Base-by-base conservation (phyloP, 768 basidiomycete species). In the Rhizopogon salebrosus region DNA sequence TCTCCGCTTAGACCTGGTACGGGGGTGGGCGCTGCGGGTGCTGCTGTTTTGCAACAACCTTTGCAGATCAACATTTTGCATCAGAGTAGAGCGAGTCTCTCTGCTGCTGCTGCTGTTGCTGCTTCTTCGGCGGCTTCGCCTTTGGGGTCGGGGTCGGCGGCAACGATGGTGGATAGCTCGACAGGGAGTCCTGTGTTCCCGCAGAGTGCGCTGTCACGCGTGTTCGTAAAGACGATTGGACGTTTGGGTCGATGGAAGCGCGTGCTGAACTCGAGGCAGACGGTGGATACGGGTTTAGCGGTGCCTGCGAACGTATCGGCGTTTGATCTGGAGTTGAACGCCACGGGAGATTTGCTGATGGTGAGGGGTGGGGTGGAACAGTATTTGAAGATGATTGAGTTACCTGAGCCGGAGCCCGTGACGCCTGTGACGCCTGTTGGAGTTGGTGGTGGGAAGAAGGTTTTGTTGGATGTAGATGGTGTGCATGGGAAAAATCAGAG, bases 181-280 rank as follows among this genome's bases (percentile, higher is more conserved):
- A n/a, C n/a, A n/a, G n/a, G n/a, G n/a, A n/a, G n/a, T n/a, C n/a
- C n/a, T n/a, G n/a, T 76, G 6, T 69, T 83, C 11, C 79, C 83
- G 1, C 82, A 86, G 49, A 82, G 76, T 60, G 75, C 84, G 0
- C 72, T 93, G 14, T 89, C 88, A 0, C 79, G 89, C 1, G 88
- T 80, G 10, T 80, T 94, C 42, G 84, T 89, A 49, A 87, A 83
- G 68, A 92, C 92, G 3, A 84, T 93, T 26, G 89, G 92, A 4
- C 79, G 87, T 5, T 70, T 95, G 16, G 92, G 92, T 1, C 74
- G 87, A 9, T 88, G 92, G 88, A 88, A 79, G 61, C 82, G 92
- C 6, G 89, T 89, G 26, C 66, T 93, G 48, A 84, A 87, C 58
- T 69, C 73, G 34, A 66, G 76, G 5, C 64, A 66, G 22, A 59